Evolutionary conservation across 2,329 filamentous ascomycete genomes (phyloP).

Genomic region (Fusarium nematophilum): DNA sequence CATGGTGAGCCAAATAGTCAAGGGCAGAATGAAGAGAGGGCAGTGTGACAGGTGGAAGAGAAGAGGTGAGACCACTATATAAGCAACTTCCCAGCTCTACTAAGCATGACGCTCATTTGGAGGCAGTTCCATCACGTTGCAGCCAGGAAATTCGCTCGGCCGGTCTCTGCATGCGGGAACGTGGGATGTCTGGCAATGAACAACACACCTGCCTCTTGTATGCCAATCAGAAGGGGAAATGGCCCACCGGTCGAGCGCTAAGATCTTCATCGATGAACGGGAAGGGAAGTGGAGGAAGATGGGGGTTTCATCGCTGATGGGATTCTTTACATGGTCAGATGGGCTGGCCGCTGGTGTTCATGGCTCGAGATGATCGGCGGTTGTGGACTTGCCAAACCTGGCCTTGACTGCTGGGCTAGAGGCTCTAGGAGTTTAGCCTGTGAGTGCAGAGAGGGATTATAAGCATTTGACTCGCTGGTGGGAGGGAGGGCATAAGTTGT

Average conservation of each 20-base stretch:
- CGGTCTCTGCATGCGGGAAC: background rate
- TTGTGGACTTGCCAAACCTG: no score
- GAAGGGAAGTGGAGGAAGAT: background rate
- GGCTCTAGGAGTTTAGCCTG: no score
- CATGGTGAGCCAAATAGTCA: slow-evolving; percentile 26
- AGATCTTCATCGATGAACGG: slow-evolving; percentile 5
- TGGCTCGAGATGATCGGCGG: no score
- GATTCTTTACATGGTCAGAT: no score
- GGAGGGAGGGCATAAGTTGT: no score
- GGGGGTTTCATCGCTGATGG: no score
- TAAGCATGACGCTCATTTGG: no score
- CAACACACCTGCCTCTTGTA: slow-evolving; percentile 1
- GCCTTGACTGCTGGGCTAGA: no score
- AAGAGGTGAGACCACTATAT: slow-evolving; percentile 1
- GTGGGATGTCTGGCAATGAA: slow-evolving; percentile 12
- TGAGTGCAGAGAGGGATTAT: no score
- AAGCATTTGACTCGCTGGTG: no score
- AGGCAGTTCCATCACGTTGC: background rate
- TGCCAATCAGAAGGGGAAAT: slow-evolving; percentile 11
- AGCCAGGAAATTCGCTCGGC: slow-evolving; percentile 15
- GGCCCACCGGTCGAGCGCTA: background rate
- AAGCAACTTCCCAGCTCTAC: no score
- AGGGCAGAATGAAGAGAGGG: background rate
- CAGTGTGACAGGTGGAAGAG: background rate
- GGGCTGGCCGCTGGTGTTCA: no score